Evolutionary conservation across 2,329 filamentous ascomycete genomes (phyloP), one percentile per base, ranked within the genome.

Genomic region (Cucurbitaria berberidis): DNA sequence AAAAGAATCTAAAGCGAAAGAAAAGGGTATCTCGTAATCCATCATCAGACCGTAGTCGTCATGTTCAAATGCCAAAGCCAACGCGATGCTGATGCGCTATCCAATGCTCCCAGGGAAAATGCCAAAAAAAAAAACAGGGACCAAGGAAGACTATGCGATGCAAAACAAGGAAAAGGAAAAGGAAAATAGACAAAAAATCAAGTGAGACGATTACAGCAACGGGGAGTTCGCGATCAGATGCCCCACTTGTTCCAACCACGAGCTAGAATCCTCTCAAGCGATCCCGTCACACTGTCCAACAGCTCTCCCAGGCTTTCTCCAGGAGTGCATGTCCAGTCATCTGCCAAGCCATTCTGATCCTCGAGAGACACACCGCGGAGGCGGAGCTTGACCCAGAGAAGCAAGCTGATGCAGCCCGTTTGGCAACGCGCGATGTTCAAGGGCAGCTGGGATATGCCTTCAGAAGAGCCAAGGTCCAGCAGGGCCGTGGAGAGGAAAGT

Each of bases 331-430:
- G 49, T 46, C 41, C 53, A 60, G 3, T 51, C 24, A 10, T 55
- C 51, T 11, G 57, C 46, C 16, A 59, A 40, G 15, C 49, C 57
- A 30, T 55, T 61, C 4, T 55, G 56, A 3, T 54, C 57, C 2
- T 69, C 65, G 0, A 62, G 35, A 13, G 58, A 22, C 1, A 59
- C 58, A 34, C 60, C 64, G 15, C 64, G 65, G 1, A 74, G 48
- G 2, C 63, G 57, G 42, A 70, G 64, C 47, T 73, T 73, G 1
- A 67, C 62, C 71, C 71, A 75, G 6, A 67, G 64, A 11, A 74
- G 57, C 21, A 73, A 42, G 16, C 66, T 69, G 6, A 49, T 54
- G 24, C 68, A 70, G 34, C 72, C 71, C 3, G 60, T 59, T 43
- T 72, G 67, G 51, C 67, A 69, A 15, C 65, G 57, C 1, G 42